Evolutionary conservation across 1,284 basidiomycete species (phyloP), one percentile per base, ranked within the genome.

Genomic region (Cryptococcus sp.): DNA sequence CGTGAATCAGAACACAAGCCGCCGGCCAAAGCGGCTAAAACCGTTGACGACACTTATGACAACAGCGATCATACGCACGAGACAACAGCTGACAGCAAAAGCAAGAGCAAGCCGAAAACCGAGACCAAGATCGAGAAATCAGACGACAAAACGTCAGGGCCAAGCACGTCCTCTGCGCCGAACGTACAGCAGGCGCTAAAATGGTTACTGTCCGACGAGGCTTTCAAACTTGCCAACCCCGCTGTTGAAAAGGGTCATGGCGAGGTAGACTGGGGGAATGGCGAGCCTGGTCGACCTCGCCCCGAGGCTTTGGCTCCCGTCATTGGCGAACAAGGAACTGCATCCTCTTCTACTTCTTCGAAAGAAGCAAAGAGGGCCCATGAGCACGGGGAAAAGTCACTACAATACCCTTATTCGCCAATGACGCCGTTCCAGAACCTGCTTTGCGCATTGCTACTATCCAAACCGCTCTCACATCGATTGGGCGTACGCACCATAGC

Each of bases 341-440:
- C 20, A 6, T n/a, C 54, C 54, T 17, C 11, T 44, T 43, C 40
- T 20, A 5, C 16, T 17, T 29, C 26, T 43, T 13, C 40, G 47
- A 38, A 16, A n/a, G 56, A 58, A 41, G 54, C 57, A 8, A 56
- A 58, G 22, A 50, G 54, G 5, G 59, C 62, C 1, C 55, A 47
- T 5, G 50, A 61, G 2, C 25, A 45, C 13, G 16, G 23, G 45
- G 53, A 63, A n/a, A 40, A 50, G 37, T 52, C 64, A 23, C 43
- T 70, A 5, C 57, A 63, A 40, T 70, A 70, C 51, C 69, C 69
- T 5, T 62, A 65, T 26, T 65, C 64, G 16, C 41, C 20, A 13
- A 55, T 68, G 45, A 70, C 67, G 1, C 69, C 69, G 10, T 67
- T 68, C 56, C 69, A 70, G 44, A 66, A 63, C 51, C 59, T 70